phyloP scores from a whole-genome alignment of 2,329 filamentous ascomycete species.

The Chlorencoelia australis region DNA sequence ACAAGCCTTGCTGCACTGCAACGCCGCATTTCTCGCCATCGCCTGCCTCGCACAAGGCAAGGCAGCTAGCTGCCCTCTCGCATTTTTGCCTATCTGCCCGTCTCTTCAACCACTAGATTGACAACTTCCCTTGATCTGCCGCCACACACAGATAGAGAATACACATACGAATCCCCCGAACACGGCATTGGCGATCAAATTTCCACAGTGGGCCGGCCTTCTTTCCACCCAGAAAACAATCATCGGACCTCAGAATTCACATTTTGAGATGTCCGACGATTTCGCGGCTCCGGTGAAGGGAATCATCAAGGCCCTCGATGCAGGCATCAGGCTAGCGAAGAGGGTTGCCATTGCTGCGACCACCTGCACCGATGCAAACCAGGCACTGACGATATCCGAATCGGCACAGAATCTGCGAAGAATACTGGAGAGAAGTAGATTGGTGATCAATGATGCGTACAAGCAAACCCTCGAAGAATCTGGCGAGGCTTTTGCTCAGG shows the following conservation, averaged over 20 bases:
- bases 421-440: constrained; percentile 15
- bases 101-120: too few species aligned
- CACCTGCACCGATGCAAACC: constrained; percentile 11
- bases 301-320: constrained; percentile 22
- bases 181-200: background rate
- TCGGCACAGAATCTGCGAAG: constrained; percentile 17
- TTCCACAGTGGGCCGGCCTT: background rate
- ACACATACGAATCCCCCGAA: too few species aligned
- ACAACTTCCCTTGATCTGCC: too few species aligned
- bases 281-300: constrained; percentile 20
- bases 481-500: constrained; percentile 18
- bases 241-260: background rate
- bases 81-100: too few species aligned
- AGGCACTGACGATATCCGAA: constrained; percentile 21
- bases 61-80: too few species aligned
- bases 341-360: constrained; percentile 17
- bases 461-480: constrained; percentile 13
- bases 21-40: too few species aligned
- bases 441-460: constrained; percentile 20
- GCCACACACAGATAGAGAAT: too few species aligned
- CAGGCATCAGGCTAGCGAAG: constrained; percentile 20
- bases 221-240: too few species aligned
- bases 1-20: too few species aligned
- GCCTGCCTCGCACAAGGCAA: too few species aligned
- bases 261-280: constrained; percentile 14